Percentiles rank a stretch among this genome's conserved stretches.
These are phyloP conservation scores for Mycena chlorophos DNA, from an alignment of 768 basidiomycete species.

Conservation along the genomic window DNA sequence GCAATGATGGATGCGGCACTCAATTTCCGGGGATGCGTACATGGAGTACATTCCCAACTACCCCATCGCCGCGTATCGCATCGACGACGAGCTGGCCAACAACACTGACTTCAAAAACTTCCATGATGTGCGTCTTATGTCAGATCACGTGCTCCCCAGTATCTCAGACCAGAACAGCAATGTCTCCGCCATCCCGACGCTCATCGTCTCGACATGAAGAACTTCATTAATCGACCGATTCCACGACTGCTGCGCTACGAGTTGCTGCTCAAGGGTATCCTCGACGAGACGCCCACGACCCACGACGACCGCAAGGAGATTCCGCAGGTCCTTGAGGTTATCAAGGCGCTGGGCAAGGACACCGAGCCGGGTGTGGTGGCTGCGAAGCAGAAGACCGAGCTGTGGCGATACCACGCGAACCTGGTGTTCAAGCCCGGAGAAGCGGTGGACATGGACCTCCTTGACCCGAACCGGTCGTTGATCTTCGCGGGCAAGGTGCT, in stretches of 20 bases:
- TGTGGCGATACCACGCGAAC: constrained; percentile 83
- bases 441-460: constrained; percentile 85
- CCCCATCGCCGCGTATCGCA: constrained; percentile 84
- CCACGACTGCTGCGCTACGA: constrained; percentile 88
- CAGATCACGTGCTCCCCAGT: constrained; percentile 13
- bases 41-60: constrained; percentile 91
- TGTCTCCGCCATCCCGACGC: constrained; percentile 69
- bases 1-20: constrained; percentile 85
- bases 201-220: constrained; percentile 89
- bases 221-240: constrained; percentile 90
- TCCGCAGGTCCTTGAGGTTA: constrained; percentile 82
- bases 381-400: constrained; percentile 84
- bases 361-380: constrained; percentile 86
- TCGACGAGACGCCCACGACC: constrained; percentile 68
- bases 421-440: constrained; percentile 81
- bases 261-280: constrained; percentile 78
- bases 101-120: constrained; percentile 81
- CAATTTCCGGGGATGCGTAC: constrained; percentile 90
- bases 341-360: constrained; percentile 83
- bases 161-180: background rate
- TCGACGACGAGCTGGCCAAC: constrained; percentile 84
- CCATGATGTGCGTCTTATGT: constrained; percentile 61
- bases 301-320: constrained; percentile 87
- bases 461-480: constrained; percentile 78
- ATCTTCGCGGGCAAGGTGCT: constrained; percentile 67